Conservation (phyloP, 1,139 yeast genomes). For the Suhomyces kunorum region DNA sequence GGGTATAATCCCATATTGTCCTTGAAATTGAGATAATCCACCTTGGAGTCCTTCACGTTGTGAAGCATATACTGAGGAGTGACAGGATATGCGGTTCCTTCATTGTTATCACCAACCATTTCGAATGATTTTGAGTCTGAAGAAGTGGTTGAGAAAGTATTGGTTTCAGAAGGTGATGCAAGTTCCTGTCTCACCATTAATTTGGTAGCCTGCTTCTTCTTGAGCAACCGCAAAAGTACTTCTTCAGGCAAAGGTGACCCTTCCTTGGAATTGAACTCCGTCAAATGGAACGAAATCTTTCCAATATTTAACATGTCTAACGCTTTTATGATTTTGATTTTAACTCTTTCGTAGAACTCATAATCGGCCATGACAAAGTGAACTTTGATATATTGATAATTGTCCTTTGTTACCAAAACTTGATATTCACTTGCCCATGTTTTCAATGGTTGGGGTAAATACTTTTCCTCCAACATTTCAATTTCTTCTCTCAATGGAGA, state of each 20-base stretch:
- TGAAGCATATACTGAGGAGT: slow-evolving; percentile 64
- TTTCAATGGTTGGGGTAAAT: slow-evolving; percentile 28
- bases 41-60: slow-evolving; percentile 33
- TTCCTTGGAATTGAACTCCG: slow-evolving; percentile 66
- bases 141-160: slow-evolving; percentile 43
- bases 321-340: slow-evolving; percentile 37
- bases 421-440: slow-evolving; percentile 9
- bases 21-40: slow-evolving; percentile 67
- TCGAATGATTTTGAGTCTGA: slow-evolving; percentile 54
- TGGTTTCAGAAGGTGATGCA: slow-evolving; percentile 34
- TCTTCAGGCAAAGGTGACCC: slow-evolving; percentile 64
- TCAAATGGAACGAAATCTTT: slow-evolving; percentile 56
- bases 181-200: slow-evolving; percentile 46
- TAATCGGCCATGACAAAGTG: slow-evolving; percentile 23
- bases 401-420: slow-evolving; percentile 65
- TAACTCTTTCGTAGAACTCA: slow-evolving; percentile 24
- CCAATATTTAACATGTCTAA: slow-evolving; percentile 46
- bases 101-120: slow-evolving; percentile 42
- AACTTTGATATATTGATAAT: slow-evolving; percentile 52
- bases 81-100: slow-evolving; percentile 46
- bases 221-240: slow-evolving; percentile 34
- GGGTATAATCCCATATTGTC: slow-evolving; percentile 32
- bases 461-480: slow-evolving; percentile 25
- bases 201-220: slow-evolving; percentile 39
- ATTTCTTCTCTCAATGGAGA: slow-evolving; percentile 3